Percentiles rank a stretch among this genome's conserved stretches.
These are phyloP conservation scores for Vigna hirtella DNA, from an alignment of 306 rosid genomes.

Conservation along the genomic window DNA sequence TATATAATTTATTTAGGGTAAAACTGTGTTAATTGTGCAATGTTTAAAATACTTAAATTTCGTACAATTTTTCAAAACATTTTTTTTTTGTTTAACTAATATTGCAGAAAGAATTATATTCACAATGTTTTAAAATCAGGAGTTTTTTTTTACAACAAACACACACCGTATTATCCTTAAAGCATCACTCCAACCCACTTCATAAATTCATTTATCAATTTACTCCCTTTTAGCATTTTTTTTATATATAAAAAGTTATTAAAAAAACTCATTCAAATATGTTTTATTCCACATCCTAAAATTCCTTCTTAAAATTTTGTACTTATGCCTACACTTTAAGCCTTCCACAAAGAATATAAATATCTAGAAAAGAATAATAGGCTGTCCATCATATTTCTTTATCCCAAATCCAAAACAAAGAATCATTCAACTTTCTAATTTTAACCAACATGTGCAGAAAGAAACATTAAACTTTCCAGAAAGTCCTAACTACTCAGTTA, in stretches of 20 bases:
- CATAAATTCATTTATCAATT: constrained; percentile 13
- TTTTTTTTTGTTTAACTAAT: too few relatives aligned
- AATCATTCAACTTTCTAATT: neutral
- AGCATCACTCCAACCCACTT: neutral
- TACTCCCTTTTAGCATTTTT: too few relatives aligned
- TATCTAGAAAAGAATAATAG: constrained; percentile 7
- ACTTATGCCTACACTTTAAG: neutral
- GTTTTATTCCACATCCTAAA: neutral
- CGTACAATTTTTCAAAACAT: too few relatives aligned
- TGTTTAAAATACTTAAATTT: too few relatives aligned
- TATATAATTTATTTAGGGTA: too few relatives aligned
- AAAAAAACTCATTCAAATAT: too few relatives aligned
- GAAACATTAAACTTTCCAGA: neutral
- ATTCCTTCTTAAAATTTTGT: neutral
- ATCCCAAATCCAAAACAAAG: constrained; percentile 16
- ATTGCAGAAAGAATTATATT: too few relatives aligned
- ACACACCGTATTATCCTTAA: neutral
- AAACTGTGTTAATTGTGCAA: too few relatives aligned
- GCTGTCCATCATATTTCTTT: constrained; percentile 26
- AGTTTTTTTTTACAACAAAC: neutral
- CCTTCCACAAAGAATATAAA: constrained; percentile 16
- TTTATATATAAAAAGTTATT: too few relatives aligned
- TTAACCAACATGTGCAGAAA: neutral
- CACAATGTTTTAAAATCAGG: neutral
- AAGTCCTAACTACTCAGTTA: neutral